Evolutionary conservation across 805 yeast genomes (phyloP).

Genomic region (Metschnikowia picachoensis): DNA sequence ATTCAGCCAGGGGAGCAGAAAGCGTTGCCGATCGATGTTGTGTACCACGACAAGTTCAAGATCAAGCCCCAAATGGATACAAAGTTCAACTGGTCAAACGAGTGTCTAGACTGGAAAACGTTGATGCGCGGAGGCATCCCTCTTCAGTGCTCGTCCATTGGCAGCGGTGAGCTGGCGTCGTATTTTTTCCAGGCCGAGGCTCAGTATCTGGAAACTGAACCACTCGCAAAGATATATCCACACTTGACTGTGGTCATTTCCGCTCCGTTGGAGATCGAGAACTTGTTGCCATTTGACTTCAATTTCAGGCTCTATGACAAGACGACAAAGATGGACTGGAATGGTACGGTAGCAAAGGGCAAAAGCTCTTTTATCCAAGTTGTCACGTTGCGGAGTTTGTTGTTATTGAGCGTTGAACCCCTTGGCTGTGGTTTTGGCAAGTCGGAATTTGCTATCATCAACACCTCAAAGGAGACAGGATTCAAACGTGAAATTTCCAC

Average conservation of each 20-base stretch:
- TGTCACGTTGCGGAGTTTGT: slow-evolving; percentile 65
- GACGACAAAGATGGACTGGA: slow-evolving; percentile 63
- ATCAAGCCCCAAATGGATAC: slow-evolving; percentile 60
- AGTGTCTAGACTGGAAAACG: slow-evolving; percentile 61
- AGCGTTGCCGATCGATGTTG: slow-evolving; percentile 74
- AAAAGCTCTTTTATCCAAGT: slow-evolving; percentile 72
- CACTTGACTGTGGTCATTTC: slow-evolving; percentile 73
- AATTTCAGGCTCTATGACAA: slow-evolving; percentile 75
- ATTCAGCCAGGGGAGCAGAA: slow-evolving; percentile 54
- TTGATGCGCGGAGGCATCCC: slow-evolving; percentile 48
- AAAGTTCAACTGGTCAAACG: slow-evolving; percentile 65
- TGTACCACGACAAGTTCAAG: slow-evolving; percentile 52
- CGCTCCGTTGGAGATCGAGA: slow-evolving; percentile 84
- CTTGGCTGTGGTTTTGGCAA: slow-evolving; percentile 55
- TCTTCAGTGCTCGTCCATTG: slow-evolving; percentile 54
- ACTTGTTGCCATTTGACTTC: slow-evolving; percentile 78
- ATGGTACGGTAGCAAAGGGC: slow-evolving; percentile 59
- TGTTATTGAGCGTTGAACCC: slow-evolving; percentile 68
- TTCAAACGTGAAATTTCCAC: slow-evolving; percentile 55
- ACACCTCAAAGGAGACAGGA: slow-evolving; percentile 49
- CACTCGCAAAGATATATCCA: slow-evolving; percentile 73
- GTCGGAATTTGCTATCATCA: slow-evolving; percentile 74
- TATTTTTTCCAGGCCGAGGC: slow-evolving; percentile 76
- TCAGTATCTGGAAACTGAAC: slow-evolving; percentile 58
- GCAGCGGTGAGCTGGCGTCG: slow-evolving; percentile 36